Percentiles rank a stretch among this genome's conserved stretches.
Evolutionary conservation across 176 grass and related monocot genomes (phyloP).

Genomic region (Phoenix dactylifera): DNA sequence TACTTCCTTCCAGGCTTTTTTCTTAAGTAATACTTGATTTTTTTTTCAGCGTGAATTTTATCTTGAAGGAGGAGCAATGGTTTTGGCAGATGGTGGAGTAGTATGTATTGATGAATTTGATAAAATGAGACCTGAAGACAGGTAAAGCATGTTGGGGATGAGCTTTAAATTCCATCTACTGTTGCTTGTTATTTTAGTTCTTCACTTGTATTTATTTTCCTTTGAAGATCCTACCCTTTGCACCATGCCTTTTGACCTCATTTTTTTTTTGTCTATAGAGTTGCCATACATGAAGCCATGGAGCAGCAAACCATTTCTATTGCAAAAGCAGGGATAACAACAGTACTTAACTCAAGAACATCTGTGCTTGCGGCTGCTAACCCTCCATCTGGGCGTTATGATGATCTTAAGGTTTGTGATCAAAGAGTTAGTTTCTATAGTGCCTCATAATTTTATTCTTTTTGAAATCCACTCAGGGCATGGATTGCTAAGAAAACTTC

Average conservation of each 20-base stretch:
- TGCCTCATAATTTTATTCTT: not conserved
- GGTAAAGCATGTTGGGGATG: slow-evolving; percentile 23
- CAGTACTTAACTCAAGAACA: slow-evolving; percentile 90
- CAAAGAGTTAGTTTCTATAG: not conserved
- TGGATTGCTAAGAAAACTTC: slow-evolving; percentile 1
- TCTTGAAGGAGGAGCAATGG: slow-evolving; percentile 98
- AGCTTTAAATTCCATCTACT: not conserved
- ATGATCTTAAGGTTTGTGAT: slow-evolving; percentile 69
- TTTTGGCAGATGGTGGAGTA: slow-evolving; percentile 92
- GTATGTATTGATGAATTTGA: slow-evolving; percentile 99
- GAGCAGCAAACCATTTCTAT: slow-evolving; percentile 99
- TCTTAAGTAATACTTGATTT: not conserved
- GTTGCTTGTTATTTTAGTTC: not conserved
- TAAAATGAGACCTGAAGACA: slow-evolving; percentile 99
- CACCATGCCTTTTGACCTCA: not conserved
- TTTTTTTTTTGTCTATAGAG: slow-evolving; percentile 30
- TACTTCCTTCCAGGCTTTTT: not conserved
- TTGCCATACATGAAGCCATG: slow-evolving; percentile 99
- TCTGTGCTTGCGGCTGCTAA: slow-evolving; percentile 98
- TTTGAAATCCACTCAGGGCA: not conserved
- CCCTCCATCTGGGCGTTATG: slow-evolving; percentile 81
- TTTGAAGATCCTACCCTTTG: not conserved
- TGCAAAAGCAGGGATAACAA: slow-evolving; percentile 97
- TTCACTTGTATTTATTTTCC: not conserved
- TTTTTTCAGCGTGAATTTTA: slow-evolving; percentile 88